Conservation (phyloP, 305 asterid genomes). For the Salvia sclarea region DNA sequence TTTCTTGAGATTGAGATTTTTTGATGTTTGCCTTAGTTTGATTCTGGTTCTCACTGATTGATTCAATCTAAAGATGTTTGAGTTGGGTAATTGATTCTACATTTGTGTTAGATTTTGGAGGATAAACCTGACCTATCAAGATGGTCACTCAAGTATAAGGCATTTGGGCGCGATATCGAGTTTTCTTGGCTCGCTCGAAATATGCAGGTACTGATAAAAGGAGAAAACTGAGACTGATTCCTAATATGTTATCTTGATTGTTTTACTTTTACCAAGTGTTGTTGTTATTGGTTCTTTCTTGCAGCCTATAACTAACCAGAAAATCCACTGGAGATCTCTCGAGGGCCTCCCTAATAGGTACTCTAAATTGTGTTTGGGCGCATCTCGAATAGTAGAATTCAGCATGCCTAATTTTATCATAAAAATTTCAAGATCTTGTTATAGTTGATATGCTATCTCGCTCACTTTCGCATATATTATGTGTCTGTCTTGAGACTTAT, state of each 20-base stretch:
- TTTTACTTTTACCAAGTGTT: constrained; percentile 14
- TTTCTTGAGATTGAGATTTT: background rate
- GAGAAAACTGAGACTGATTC: background rate
- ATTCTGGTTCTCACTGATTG: background rate
- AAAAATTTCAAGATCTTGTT: constrained; percentile 8
- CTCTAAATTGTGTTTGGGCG: background rate
- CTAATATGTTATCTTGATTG: too few species aligned
- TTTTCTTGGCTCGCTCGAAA: constrained; percentile 95
- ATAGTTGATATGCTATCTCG: background rate
- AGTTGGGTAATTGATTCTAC: constrained; percentile 29
- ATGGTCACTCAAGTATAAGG: constrained; percentile 85
- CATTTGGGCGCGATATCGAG: constrained; percentile 82
- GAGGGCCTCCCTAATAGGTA: constrained; percentile 97
- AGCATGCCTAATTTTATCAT: background rate
- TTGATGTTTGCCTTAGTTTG: background rate
- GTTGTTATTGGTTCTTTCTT: constrained; percentile 25
- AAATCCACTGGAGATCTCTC: constrained; percentile 92
- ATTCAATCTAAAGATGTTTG: constrained; percentile 3
- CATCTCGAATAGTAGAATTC: background rate
- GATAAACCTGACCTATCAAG: constrained; percentile 87
- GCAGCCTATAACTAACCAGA: constrained; percentile 90
- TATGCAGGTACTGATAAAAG: constrained; percentile 61
- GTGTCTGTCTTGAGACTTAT: constrained; percentile 3
- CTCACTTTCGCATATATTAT: background rate
- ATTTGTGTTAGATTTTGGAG: constrained; percentile 64